A percentile compares a stretch with the other conserved stretches of the same genome.
These are phyloP conservation scores for Apiotrichum brassicae DNA, from an alignment of 1,284 basidiomycete genomes.

Conservation along the genomic window DNA sequence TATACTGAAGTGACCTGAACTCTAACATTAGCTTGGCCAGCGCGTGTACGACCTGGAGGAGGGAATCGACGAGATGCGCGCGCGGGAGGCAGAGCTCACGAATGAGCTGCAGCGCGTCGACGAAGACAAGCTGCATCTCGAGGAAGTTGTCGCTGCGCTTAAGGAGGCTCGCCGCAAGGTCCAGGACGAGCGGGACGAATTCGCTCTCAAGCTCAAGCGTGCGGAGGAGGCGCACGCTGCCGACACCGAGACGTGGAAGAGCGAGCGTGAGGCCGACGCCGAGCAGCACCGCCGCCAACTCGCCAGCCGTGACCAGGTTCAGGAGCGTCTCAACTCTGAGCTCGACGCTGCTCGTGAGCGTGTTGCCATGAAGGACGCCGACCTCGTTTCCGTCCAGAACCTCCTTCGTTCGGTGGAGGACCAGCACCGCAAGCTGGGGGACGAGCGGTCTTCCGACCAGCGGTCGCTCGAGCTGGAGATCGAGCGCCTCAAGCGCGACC, in stretches of 20 bases:
- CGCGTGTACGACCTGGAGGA: conserved; percentile 50
- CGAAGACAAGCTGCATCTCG: conserved; percentile 60
- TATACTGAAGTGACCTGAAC: not conserved
- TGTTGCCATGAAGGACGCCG: conserved; percentile 48
- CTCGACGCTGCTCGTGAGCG: conserved; percentile 49
- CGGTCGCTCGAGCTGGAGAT: conserved; percentile 87
- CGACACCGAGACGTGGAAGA: conserved; percentile 41
- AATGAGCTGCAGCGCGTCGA: conserved; percentile 49
- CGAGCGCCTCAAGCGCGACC: conserved; percentile 77
- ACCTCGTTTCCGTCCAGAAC: conserved; percentile 66
- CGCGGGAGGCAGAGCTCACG: conserved; percentile 55
- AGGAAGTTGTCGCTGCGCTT: conserved; percentile 62
- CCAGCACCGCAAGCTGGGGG: conserved; percentile 61
- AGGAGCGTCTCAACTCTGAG: conserved; percentile 39
- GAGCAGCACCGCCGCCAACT: conserved; percentile 43
- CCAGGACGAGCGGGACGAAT: conserved; percentile 55
- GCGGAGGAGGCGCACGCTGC: conserved; percentile 39
- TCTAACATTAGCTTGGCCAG: conserved; percentile 35
- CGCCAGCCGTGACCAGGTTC: conserved; percentile 46
- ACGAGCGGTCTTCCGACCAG: conserved; percentile 70
- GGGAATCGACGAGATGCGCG: conserved; percentile 54
- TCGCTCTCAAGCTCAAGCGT: conserved; percentile 61
- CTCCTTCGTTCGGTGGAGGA: conserved; percentile 57
- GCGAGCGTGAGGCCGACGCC: conserved; percentile 47
- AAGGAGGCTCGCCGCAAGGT: conserved; percentile 59